These are phyloP conservation scores for Suillus fuscotomentosus DNA, from an alignment of 768 basidiomycete species.

Conservation along the genomic window DNA sequence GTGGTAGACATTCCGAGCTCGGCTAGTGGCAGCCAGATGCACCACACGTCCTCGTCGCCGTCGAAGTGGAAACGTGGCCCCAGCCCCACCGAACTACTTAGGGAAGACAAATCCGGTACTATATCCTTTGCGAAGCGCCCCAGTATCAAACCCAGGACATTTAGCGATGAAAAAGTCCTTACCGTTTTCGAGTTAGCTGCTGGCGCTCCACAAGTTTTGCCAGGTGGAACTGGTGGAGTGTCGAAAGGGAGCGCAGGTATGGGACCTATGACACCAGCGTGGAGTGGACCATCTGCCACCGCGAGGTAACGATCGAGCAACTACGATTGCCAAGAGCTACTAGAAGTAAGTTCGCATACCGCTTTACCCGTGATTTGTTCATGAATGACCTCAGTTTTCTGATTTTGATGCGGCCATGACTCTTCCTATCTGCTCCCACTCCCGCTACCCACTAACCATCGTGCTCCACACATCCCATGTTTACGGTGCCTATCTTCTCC, in stretches of 20 bases:
- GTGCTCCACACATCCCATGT: not conserved
- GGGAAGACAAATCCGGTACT: constrained; percentile 59
- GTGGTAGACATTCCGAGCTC: constrained; percentile 6
- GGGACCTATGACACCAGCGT: constrained; percentile 11
- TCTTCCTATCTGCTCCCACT: not conserved
- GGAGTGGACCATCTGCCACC: constrained; percentile 6
- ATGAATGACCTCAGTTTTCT: constrained; percentile 7
- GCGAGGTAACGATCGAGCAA: constrained; percentile 15
- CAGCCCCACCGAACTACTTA: constrained; percentile 68
- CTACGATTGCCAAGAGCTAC: constrained; percentile 3
- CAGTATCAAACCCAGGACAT: constrained; percentile 53
- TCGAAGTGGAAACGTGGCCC: constrained; percentile 62
- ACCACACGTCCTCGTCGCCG: constrained; percentile 24
- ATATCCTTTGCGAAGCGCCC: constrained; percentile 61
- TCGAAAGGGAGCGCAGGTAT: constrained; percentile 7
- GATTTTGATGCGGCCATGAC: not conserved
- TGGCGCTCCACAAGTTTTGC: constrained; percentile 8
- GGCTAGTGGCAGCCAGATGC: constrained; percentile 8
- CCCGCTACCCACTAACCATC: not conserved
- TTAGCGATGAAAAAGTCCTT: constrained; percentile 10
- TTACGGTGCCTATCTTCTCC: not conserved
- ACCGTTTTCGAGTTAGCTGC: constrained; percentile 11
- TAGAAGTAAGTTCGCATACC: constrained; percentile 13
- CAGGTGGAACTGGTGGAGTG: constrained; percentile 12
- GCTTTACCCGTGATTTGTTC: constrained; percentile 10